Evolutionary conservation across 768 basidiomycete species (phyloP), one percentile per base, ranked within the genome.

Genomic region (Hortiboletus campestris): DNA sequence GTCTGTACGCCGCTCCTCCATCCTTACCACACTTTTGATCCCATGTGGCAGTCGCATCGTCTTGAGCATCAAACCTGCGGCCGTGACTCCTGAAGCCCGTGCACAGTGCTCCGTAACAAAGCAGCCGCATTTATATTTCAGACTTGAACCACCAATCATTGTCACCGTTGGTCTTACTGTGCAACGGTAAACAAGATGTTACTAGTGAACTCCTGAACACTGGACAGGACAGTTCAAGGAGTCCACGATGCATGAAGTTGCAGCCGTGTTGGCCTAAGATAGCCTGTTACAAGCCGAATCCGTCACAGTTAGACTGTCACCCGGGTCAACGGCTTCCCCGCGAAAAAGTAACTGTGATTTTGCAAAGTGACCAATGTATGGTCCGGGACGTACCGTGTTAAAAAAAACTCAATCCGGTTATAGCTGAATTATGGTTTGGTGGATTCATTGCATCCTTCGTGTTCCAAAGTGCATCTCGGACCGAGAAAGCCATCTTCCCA

Each of bases 101-200:
- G 43, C 54, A 57, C 51, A 44, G 35, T 63, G 44, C 32, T 53
- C 38, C 4, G 45, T 39, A 35, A 28, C 46, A 31, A 44, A 42
- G 28, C 28, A 43, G 38, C 46, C 65, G 66, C 68, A 67, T 53
- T 57, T 60, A 61, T 68, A 63, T 45, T 49, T 40, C 32, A 14
- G 19, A 39, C 41, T 32, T 16, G n/a, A 49, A 16, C 39, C 36
- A 13, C 39, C 42, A 47, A 32, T 56, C 55, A 3, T 39, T 49
- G 25, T 53, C 51, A 47, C 42, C 28, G 12, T 39, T 53, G 46
- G 48, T 28, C 42, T 41, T 35, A 49, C 29, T 59, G 42, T 49
- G 38, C 20, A 49, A 29, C 53, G 53, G 16, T 59, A 40, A 57
- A 57, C 16, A 16, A 38, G 47, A 50, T 31, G 12, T 38, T 46